Percentiles rank a stretch among this genome's conserved stretches.
These are phyloP conservation scores for Rhodotorula sp. DNA, from an alignment of 1,284 basidiomycete species.

Conservation along the genomic window DNA sequence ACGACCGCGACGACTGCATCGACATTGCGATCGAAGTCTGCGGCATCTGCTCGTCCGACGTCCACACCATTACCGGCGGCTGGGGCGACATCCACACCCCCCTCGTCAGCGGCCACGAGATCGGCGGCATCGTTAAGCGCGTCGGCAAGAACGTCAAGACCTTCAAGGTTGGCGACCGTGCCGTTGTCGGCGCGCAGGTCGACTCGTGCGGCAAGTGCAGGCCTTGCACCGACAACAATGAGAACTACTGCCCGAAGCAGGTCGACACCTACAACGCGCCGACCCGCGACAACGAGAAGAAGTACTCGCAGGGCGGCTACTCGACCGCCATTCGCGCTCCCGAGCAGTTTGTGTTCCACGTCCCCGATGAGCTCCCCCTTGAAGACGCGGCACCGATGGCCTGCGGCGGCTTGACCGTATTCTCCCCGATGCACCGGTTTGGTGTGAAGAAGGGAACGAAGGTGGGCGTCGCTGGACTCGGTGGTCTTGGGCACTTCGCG, in stretches of 20 bases:
- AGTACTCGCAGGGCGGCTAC: conserved; percentile 61
- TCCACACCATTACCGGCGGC: conserved; percentile 35
- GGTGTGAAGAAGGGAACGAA: conserved; percentile 53
- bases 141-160: conserved; percentile 51
- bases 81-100: conserved; percentile 22
- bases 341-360: conserved; percentile 65
- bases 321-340: conserved; percentile 64
- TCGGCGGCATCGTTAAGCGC: conserved; percentile 52
- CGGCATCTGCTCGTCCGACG: conserved; percentile 17
- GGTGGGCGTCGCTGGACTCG: conserved; percentile 45
- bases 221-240: conserved; percentile 50
- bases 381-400: conserved; percentile 55
- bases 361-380: conserved; percentile 61
- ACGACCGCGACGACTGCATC: conserved; percentile 18
- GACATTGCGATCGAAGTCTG: conserved; percentile 33
- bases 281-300: conserved; percentile 44
- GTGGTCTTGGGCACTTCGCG: conserved; percentile 49
- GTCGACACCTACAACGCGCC: conserved; percentile 48
- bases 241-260: conserved; percentile 47
- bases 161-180: conserved; percentile 53
- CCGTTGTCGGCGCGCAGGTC: conserved; percentile 54
- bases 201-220: conserved; percentile 50
- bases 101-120: conserved; percentile 50
- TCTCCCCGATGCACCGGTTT: conserved; percentile 52
- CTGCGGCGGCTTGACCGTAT: conserved; percentile 54